These are phyloP conservation scores for Friedmanniomyces simplex DNA, from an alignment of 495 filamentous ascomycete species.

Conservation along the genomic window DNA sequence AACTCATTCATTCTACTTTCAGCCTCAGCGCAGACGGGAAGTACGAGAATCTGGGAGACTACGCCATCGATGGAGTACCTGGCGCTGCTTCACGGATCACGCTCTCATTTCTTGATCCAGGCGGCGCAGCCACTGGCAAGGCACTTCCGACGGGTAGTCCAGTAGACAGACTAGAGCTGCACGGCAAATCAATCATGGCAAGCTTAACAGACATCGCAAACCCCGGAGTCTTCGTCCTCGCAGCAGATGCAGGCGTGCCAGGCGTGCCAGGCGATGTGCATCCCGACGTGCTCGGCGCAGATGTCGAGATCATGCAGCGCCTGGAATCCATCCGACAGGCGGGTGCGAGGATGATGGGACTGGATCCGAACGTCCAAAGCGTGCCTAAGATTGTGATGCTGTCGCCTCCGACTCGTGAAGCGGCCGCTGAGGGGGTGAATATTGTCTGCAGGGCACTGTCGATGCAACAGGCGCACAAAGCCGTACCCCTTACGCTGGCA, in stretches of 20 bases:
- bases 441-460: constrained; percentile 17
- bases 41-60: constrained; percentile 43
- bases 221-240: constrained; percentile 54
- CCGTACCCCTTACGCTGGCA: constrained; percentile 15
- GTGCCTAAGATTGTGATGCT: constrained; percentile 56
- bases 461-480: constrained; percentile 16
- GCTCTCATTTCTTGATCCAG: constrained; percentile 55
- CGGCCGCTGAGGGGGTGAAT: constrained; percentile 1
- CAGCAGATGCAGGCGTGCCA: constrained; percentile 42
- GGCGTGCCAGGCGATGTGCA: constrained; percentile 40
- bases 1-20: constrained; percentile 37
- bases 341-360: constrained; percentile 54
- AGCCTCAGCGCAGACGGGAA: constrained; percentile 41
- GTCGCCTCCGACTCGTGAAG: constrained; percentile 28
- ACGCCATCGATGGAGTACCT: constrained; percentile 57
- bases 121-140: constrained; percentile 56
- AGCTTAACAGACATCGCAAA: constrained; percentile 56
- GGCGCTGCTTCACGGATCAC: constrained; percentile 47
- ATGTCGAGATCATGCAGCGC: constrained; percentile 37
- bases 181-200: constrained; percentile 30
- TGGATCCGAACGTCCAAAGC: constrained; percentile 35
- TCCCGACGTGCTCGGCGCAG: constrained; percentile 42
- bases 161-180: constrained; percentile 39
- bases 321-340: constrained; percentile 53
- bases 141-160: constrained; percentile 53